Evolutionary conservation across 345 rosid species (phyloP).

Genomic region (Eucalyptus guilfoylei): DNA sequence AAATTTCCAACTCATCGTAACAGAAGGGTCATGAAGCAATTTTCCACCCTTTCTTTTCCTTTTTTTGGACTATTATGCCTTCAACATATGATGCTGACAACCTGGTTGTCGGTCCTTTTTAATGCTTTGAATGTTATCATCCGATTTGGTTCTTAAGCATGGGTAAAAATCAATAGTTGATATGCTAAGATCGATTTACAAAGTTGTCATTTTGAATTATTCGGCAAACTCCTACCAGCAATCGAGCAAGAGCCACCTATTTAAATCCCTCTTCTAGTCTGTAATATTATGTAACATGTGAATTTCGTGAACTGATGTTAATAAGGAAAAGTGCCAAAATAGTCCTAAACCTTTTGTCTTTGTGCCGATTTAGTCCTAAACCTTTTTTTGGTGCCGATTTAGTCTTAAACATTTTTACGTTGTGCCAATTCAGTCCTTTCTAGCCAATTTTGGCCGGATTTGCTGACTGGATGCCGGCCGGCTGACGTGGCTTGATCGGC

Average conservation of each 20-base stretch:
- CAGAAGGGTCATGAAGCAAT: background rate
- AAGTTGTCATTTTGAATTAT: background rate
- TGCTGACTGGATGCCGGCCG: too few species aligned
- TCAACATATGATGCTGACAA: background rate
- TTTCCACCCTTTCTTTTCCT: background rate
- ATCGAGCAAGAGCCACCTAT: background rate
- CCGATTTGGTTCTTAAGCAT: background rate
- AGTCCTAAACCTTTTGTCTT: too few species aligned
- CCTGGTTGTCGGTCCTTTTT: background rate
- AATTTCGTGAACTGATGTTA: background rate
- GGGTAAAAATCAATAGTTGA: background rate
- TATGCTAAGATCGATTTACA: background rate
- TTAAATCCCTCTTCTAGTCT: background rate
- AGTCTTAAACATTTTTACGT: too few species aligned
- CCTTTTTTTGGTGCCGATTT: too few species aligned
- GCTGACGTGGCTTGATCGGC: too few species aligned
- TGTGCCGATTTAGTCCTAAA: too few species aligned
- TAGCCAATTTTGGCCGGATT: too few species aligned
- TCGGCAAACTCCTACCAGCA: background rate
- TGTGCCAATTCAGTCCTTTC: too few species aligned
- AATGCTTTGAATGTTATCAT: background rate
- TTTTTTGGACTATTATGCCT: background rate
- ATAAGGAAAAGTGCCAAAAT: too few species aligned
- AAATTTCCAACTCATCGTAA: background rate
- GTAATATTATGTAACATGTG: background rate